Base-by-base conservation (phyloP, 2,329 filamentous ascomycete species). In the Fusarium azukiicola region DNA sequence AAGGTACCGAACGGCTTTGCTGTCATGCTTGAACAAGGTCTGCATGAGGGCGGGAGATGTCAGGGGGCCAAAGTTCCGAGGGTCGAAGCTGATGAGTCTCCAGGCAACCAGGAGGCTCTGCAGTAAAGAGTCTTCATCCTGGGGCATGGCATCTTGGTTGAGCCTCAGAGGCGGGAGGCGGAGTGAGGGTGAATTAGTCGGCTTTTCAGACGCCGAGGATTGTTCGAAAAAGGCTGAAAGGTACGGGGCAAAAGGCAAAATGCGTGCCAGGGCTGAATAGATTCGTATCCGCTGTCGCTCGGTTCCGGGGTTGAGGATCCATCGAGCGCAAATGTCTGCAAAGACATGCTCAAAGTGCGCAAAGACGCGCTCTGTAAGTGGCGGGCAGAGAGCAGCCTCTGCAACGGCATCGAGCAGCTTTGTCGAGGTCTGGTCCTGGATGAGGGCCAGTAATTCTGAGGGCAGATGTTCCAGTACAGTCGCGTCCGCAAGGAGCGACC, bases 191-290 rank as follows among this genome's bases (percentile, higher is more conserved):
- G 79, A 81, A 66, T 71, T 77, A 50, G 74, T 75, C 50, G 77
- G 75, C 56, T 76, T 67, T 67, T 74, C 68, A 49, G 61, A 76
- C 64, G 76, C 77, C 49, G 74, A 71, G 58, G 27, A 32, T 32
- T 69, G 75, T 89, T 87, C 94, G 76, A 96, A 92, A 85, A 97
- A 96, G 74, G 94, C 92, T 69, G 95, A 94, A 56, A 99, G 90
- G 84, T 97, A 94, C 67, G 96, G 96, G 79, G 96, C 96, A 89
- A 98, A 95, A 23, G 96, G 96, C 81, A 99, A 86, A 77, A 98
- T 91, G 83, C 96, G 93, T 75, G 96, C 95, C 88, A 98, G 96
- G 44, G 96, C 95, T 72, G 94, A 92, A 78, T 97, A 91, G 69
- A 95, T 81, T 46, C 87, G 71, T 82, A 86, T 81, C 86, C 87